A percentile compares a stretch with the other conserved stretches of the same genome.
Conservation (phyloP, 2,329 filamentous ascomycete genomes). For the Penicillium sp. region DNA sequence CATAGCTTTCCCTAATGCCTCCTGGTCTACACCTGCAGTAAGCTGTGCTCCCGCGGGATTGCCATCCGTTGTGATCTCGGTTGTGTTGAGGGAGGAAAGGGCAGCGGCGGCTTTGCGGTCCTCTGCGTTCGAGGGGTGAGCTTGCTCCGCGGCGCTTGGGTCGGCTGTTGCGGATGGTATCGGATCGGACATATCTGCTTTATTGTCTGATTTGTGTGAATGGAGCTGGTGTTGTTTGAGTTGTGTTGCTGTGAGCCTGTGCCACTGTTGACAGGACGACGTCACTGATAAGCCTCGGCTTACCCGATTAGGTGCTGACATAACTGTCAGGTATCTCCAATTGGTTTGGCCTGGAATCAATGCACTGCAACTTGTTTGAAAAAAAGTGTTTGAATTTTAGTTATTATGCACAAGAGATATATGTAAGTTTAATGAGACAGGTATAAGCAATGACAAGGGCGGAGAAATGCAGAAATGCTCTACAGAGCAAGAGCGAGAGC, state of each 20-base stretch:
- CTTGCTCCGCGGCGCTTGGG: conserved; percentile 32
- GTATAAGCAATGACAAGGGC: no score
- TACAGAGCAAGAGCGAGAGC: conserved; percentile 29
- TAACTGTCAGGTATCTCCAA: no score
- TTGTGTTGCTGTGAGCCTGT: no score
- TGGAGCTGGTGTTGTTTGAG: not conserved
- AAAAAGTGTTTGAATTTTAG: no score
- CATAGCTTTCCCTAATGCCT: conserved; percentile 50
- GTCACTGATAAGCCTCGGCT: conserved; percentile 1
- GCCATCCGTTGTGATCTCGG: conserved; percentile 38
- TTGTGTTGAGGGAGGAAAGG: conserved; percentile 46
- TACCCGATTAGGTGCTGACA: conserved; percentile 5
- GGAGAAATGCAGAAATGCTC: not conserved
- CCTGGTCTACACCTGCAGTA: conserved; percentile 44
- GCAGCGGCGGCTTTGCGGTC: conserved; percentile 51
- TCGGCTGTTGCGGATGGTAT: conserved; percentile 41
- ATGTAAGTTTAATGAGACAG: no score
- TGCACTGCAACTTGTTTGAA: no score
- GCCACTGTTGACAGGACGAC: not conserved
- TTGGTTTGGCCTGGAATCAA: no score
- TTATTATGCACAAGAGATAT: not conserved
- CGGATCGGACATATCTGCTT: conserved; percentile 41
- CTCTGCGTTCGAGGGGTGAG: conserved; percentile 45
- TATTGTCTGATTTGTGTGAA: not conserved
- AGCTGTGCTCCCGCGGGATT: conserved; percentile 31